Base-by-base conservation (phyloP, 257 asterid genomes). In the Solanum lycopersicoides region DNA sequence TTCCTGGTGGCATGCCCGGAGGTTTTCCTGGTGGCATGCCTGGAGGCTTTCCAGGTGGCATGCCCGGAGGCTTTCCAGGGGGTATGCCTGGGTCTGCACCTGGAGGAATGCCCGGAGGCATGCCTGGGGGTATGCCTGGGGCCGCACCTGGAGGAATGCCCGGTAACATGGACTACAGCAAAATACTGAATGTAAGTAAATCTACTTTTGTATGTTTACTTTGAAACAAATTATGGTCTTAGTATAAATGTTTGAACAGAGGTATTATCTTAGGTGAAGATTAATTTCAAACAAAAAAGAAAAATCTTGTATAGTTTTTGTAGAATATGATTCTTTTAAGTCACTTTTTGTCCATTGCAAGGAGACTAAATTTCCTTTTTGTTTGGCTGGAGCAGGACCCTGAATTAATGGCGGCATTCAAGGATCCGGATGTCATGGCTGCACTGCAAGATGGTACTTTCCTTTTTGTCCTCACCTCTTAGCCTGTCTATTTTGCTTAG, bases 381-480 rank as follows among this genome's bases (percentile, higher is more conserved):
- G 21, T 79, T 87, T 90, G 89, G 82, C 72, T 89, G 86, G 77
- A 72, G 88, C 94, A 97, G 99, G 99, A 97, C 89, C 99, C 99
- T 84, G 99, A 97, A 85, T 87, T 97, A 93, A 96, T 97, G 99
- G 94, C 96, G n/a, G 98, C 99, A 41, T 97, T 97, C 91, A 92
- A 92, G 88, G 99, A 97, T 92, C 99, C 98, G 37, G 99, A 97
- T 86, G 94, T 97, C 83, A 95, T 97, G 99, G 98, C 96, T 86
- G 99, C 99, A 89, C 98, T 97, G 56, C 99, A 96, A 93, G 99
- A 97, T 93, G 99, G 99, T 97, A 94, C 2, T 32, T 82, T 77
- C 83, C 66, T 53, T 85, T 86, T 28, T 45, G 63, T 50, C 83
- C 72, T 13, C 20, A 47, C 73, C 65, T 8, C 50, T 71, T 15